Evolutionary conservation across 2,329 filamentous ascomycete species (phyloP).

Genomic region (Calonectria montana): DNA sequence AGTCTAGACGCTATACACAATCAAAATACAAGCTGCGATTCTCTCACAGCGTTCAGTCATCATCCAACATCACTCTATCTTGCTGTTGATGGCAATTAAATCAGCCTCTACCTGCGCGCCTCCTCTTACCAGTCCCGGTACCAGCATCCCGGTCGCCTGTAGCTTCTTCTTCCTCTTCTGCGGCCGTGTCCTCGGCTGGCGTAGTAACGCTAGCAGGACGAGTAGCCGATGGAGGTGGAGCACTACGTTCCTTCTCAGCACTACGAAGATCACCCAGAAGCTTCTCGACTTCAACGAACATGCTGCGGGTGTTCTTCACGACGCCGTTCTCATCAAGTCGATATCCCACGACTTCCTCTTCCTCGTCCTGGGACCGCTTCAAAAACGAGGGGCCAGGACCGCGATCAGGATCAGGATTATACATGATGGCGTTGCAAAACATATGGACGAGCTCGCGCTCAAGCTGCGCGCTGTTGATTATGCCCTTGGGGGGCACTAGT

Average conservation of each 20-base stretch:
- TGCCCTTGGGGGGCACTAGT: constrained; percentile 85
- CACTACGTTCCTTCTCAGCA: constrained; percentile 69
- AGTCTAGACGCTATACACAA: constrained; percentile 42
- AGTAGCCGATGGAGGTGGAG: constrained; percentile 47
- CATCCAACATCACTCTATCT: constrained; percentile 28
- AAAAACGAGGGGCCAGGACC: constrained; percentile 75
- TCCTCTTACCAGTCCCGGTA: constrained; percentile 49
- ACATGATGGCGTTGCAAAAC: constrained; percentile 99
- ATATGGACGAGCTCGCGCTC: constrained; percentile 95
- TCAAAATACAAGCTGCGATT: constrained; percentile 35
- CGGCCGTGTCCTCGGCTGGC: constrained; percentile 57
- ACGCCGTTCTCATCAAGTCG: constrained; percentile 85
- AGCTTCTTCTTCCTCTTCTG: constrained; percentile 62
- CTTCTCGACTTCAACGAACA: constrained; percentile 89
- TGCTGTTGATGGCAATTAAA: background rate
- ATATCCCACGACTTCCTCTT: constrained; percentile 66
- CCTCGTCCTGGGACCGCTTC: constrained; percentile 55
- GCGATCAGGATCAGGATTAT: constrained; percentile 85
- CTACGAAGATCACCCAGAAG: constrained; percentile 80
- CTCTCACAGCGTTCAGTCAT: constrained; percentile 23
- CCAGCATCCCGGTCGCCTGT: constrained; percentile 53
- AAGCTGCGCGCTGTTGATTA: constrained; percentile 92
- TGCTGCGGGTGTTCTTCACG: constrained; percentile 87
- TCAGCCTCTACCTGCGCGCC: constrained; percentile 51
- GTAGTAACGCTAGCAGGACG: constrained; percentile 53